Conservation (phyloP, 352 stramenopile genomes). For the Phytophthora syringae region DNA sequence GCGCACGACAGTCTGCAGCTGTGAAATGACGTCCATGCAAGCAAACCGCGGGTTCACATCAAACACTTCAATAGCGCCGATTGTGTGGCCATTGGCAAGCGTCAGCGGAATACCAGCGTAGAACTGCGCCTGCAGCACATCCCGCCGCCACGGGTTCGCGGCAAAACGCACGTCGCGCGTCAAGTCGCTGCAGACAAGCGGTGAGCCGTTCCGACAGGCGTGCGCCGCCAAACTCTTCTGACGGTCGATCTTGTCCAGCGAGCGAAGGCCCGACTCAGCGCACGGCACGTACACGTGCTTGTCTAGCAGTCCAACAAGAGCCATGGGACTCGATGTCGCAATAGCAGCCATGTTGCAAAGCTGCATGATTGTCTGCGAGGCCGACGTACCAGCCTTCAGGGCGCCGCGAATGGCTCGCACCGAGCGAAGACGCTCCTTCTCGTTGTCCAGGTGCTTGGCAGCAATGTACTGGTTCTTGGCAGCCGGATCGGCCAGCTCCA, state of each 20-base stretch:
- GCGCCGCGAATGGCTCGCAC: constrained; percentile 58
- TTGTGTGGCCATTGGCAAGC: constrained; percentile 79
- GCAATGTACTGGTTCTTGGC: constrained; percentile 66
- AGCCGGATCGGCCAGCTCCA: constrained; percentile 57
- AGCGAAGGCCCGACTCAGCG: constrained; percentile 49
- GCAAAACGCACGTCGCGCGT: constrained; percentile 77
- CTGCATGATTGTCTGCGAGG: constrained; percentile 65
- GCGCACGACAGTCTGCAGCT: constrained; percentile 81
- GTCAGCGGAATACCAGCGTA: constrained; percentile 88
- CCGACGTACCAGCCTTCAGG: constrained; percentile 43
- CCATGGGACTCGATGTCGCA: constrained; percentile 70
- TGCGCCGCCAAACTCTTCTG: constrained; percentile 75
- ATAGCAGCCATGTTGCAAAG: constrained; percentile 86
- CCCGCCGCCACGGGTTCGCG: constrained; percentile 71
- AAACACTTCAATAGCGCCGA: constrained; percentile 84
- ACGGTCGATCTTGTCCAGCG: constrained; percentile 53
- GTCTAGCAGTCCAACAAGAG: constrained; percentile 73
- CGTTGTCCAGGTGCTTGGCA: constrained; percentile 73
- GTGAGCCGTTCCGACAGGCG: constrained; percentile 71
- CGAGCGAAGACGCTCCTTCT: constrained; percentile 67
- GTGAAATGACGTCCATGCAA: constrained; percentile 77
- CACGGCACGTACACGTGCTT: constrained; percentile 76
- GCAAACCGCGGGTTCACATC: constrained; percentile 60
- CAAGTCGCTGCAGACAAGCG: constrained; percentile 82
- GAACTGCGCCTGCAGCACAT: constrained; percentile 62